phyloP scores from a whole-genome alignment of 208 protist genomes.

The Leishmania braziliensis region DNA sequence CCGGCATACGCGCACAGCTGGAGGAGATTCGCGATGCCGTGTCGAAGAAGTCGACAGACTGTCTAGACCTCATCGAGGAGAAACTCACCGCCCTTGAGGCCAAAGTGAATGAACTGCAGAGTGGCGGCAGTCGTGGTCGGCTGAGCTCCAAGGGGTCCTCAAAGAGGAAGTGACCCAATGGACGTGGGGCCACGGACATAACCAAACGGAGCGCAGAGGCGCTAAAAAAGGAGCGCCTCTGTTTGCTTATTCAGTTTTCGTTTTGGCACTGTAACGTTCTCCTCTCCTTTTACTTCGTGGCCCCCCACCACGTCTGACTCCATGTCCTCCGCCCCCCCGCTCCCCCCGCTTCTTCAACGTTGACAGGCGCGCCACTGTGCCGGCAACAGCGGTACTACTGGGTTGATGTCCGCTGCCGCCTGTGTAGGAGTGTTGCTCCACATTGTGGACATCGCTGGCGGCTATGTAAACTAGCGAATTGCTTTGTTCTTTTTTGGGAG shows the following conservation, averaged over 20 bases:
- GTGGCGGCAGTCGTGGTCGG: constrained; percentile 20
- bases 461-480: constrained; percentile 6
- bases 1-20: constrained; percentile 83
- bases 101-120: constrained; percentile 53
- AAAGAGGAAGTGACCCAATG: constrained; percentile 36
- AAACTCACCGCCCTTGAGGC: constrained; percentile 75
- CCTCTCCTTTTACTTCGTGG: not conserved
- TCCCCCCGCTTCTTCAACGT: not conserved
- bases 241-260: not conserved
- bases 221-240: not conserved
- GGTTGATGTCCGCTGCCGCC: not conserved
- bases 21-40: constrained; percentile 72
- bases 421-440: not conserved
- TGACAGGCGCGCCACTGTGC: not conserved
- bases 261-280: not conserved
- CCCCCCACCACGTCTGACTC: not conserved
- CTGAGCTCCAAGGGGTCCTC: constrained; percentile 27
- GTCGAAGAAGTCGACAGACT: constrained; percentile 44
- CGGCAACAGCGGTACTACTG: not conserved
- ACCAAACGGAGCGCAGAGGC: not conserved
- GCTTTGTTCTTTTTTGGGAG: not conserved
- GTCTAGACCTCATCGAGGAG: constrained; percentile 76
- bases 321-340: not conserved
- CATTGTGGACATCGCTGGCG: not conserved
- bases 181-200: no score